A percentile compares a stretch with the other conserved stretches of the same genome.
Conservation (phyloP, 2,329 filamentous ascomycete genomes). For the Fusarium cicatricum region DNA sequence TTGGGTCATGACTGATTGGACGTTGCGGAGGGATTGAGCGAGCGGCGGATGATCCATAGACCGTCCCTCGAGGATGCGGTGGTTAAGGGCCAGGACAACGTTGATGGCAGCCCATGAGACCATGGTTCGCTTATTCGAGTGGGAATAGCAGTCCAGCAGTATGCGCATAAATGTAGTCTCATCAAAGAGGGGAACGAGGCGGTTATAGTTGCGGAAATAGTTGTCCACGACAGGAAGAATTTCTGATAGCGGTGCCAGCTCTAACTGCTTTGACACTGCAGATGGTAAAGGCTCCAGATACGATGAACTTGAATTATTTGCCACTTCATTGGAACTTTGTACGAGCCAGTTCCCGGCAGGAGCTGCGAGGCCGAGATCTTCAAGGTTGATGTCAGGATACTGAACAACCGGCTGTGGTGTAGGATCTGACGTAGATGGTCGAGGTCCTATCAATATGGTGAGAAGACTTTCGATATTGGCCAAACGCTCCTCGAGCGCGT, state of each 20-base stretch:
- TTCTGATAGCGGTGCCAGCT: slow-evolving; percentile 28
- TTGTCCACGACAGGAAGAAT: slow-evolving; percentile 30
- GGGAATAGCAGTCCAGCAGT: slow-evolving; percentile 46
- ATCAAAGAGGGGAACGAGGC: slow-evolving; percentile 46
- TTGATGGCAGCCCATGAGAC: slow-evolving; percentile 48
- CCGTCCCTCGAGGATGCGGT: slow-evolving; percentile 35
- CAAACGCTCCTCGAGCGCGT: slow-evolving; percentile 30
- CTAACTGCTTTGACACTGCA: slow-evolving; percentile 2
- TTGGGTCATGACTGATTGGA: slow-evolving; percentile 44
- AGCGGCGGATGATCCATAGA: slow-evolving; percentile 27
- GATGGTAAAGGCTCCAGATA: not conserved
- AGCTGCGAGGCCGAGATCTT: not conserved
- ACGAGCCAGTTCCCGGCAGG: not conserved
- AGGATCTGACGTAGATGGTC: not conserved
- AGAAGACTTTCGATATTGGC: slow-evolving; percentile 31
- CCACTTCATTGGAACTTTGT: not conserved
- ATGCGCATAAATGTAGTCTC: slow-evolving; percentile 46
- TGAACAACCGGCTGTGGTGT: not conserved
- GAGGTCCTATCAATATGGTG: not conserved
- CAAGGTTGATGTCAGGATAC: not conserved
- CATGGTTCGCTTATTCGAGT: slow-evolving; percentile 21
- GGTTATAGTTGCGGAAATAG: slow-evolving; percentile 34
- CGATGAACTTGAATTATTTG: not conserved
- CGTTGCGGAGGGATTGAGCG: slow-evolving; percentile 43
- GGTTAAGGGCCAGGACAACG: slow-evolving; percentile 46